Evolutionary conservation across 164 flowering plant species (phyloP).

Genomic region (Magnolia officinalis): DNA sequence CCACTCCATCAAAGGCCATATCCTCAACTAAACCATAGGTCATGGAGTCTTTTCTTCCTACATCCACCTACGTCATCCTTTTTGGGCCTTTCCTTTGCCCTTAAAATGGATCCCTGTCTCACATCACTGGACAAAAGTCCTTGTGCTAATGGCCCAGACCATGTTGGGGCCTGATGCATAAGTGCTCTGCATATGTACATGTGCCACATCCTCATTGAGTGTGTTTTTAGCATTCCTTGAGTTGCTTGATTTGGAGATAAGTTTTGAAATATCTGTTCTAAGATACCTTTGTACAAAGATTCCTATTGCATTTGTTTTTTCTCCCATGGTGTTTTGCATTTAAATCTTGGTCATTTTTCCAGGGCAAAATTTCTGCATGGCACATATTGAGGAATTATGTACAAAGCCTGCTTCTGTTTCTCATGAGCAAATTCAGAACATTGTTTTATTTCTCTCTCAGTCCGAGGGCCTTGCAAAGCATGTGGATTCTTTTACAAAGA

Average conservation of each 20-base stretch:
- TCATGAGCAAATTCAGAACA: conserved; percentile 67
- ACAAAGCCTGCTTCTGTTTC: conserved; percentile 37
- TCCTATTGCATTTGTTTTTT: background rate
- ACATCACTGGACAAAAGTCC: too few relatives aligned
- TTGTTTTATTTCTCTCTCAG: conserved; percentile 61
- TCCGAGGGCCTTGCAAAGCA: conserved; percentile 69
- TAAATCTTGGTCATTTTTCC: conserved; percentile 6
- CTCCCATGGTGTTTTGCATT: background rate
- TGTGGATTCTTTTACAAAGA: conserved; percentile 71
- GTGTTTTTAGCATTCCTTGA: background rate
- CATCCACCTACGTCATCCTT: too few relatives aligned
- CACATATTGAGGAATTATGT: conserved; percentile 63
- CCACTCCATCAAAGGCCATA: too few relatives aligned
- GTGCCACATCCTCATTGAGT: too few relatives aligned
- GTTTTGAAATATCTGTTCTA: background rate
- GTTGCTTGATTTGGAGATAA: background rate
- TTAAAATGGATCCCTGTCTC: too few relatives aligned
- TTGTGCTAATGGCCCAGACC: too few relatives aligned
- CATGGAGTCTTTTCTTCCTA: too few relatives aligned
- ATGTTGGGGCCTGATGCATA: too few relatives aligned
- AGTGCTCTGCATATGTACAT: too few relatives aligned
- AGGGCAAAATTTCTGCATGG: conserved; percentile 78
- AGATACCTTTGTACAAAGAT: background rate
- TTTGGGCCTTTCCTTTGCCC: too few relatives aligned
- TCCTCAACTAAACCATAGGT: too few relatives aligned